Evolutionary conservation across 192 early-diverging fungal species (phyloP), one percentile per base, ranked within the genome.

Genomic region (Coemansia sp.): DNA sequence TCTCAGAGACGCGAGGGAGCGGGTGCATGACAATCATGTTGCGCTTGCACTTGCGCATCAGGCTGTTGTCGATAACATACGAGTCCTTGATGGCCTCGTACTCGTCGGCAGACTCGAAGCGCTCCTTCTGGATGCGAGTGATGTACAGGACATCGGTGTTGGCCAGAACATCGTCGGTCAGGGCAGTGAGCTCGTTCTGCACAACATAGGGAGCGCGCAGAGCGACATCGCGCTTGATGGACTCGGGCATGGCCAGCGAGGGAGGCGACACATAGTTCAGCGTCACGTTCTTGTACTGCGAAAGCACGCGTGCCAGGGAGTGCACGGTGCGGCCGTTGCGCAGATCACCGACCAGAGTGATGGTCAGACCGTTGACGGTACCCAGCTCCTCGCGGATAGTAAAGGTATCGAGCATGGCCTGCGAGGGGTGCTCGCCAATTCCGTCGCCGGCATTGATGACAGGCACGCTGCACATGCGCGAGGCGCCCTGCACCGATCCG

Each of bases 21-120:
- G 95, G 94, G 81, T 98, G 95, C 94, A 98, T 95, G 32, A 99
- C 87, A 63, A 97, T 88, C 96, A 99, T 97, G 64, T 94, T 86
- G 22, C 85, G 71, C 78, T 99, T 97, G 52, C 92, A 91, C 57
- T 82, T 83, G 67, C 79, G 78, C 72, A 99, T 77, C 24, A 86
- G 72, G 68, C 84, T 78, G 71, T 93, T 94, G 75, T 88, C 92
- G 53, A 99, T 83, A 39, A 96, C 79, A 64, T 85, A 96, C 18
- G 82, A 60, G 43, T 80, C 80, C 69, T 82, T 83, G 46, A 91
- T 85, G 4, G 63, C 51, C 47, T 93, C 82, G 62, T 99, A 99
- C 68, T 95, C 94, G 14, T 65, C 80, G 27, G 69, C 48, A 48
- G 78, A 55, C 0, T 64, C 59, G 68, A 99, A 99, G 28, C 94